Percentiles rank a stretch among this genome's conserved stretches.
Conservation (phyloP, 2,329 filamentous ascomycete genomes). For the Fusarium odoratissimum region DNA sequence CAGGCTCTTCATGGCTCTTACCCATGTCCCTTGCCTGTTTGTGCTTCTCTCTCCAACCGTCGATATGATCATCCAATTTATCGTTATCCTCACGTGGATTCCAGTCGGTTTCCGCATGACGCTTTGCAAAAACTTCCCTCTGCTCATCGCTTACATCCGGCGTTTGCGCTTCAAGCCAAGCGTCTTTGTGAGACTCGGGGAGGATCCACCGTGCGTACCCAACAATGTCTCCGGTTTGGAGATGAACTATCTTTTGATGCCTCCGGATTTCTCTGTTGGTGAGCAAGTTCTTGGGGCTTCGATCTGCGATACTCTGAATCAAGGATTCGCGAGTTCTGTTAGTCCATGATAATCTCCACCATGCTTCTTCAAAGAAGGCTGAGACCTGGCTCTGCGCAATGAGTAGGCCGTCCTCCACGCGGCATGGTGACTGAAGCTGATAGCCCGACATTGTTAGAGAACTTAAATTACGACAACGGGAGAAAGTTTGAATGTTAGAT, state of each 20-base stretch:
- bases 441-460: background rate
- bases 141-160: constrained; percentile 20
- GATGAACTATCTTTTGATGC: constrained; percentile 36
- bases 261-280: constrained; percentile 27
- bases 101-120: background rate
- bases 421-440: constrained; percentile 13
- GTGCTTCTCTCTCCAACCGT: constrained; percentile 17
- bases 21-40: constrained; percentile 22
- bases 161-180: constrained; percentile 28
- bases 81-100: constrained; percentile 6
- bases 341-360: constrained; percentile 38
- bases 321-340: constrained; percentile 19
- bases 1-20: background rate
- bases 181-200: constrained; percentile 9
- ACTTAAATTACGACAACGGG: background rate
- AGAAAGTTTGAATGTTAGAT: background rate
- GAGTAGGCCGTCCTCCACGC: constrained; percentile 6
- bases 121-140: background rate
- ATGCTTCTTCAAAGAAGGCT: constrained; percentile 33
- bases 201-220: constrained; percentile 39
- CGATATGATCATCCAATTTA: constrained; percentile 17
- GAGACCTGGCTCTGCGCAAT: constrained; percentile 34
- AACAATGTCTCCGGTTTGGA: constrained; percentile 35
- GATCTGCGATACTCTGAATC: constrained; percentile 16
- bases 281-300: constrained; percentile 32